These are phyloP conservation scores for Taiwanofungus camphoratus DNA, from an alignment of 1,284 basidiomycete species.

Conservation along the genomic window DNA sequence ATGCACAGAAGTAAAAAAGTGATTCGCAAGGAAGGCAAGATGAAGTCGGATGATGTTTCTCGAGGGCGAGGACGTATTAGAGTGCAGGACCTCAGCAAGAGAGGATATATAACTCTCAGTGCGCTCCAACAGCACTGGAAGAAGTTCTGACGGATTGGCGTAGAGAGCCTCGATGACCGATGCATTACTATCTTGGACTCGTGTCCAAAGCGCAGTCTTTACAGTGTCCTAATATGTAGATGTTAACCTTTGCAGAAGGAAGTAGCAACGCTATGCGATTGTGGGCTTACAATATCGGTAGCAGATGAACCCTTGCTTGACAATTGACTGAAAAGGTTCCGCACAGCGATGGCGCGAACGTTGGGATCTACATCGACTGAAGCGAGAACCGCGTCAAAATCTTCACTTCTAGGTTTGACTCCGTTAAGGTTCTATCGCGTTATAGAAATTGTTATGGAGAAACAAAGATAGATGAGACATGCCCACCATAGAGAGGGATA, in stretches of 20 bases:
- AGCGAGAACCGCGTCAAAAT: conserved; percentile 43
- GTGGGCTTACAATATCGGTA: conserved; percentile 35
- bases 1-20: conserved; percentile 33
- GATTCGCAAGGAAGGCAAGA: conserved; percentile 52
- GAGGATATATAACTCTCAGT: conserved; percentile 41
- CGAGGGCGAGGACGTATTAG: conserved; percentile 38
- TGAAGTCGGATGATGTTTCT: conserved; percentile 53
- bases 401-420: conserved; percentile 7
- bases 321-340: conserved; percentile 39
- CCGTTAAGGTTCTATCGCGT: neutral
- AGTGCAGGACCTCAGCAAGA: conserved; percentile 39
- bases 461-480: neutral
- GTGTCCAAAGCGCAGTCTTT: conserved; percentile 49
- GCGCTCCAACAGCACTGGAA: conserved; percentile 38
- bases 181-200: conserved; percentile 59
- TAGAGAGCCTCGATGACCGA: conserved; percentile 68
- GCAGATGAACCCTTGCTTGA: conserved; percentile 24
- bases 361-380: conserved; percentile 47
- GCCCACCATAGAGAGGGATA: conserved; percentile 49
- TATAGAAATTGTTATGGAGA: neutral
- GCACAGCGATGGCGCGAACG: conserved; percentile 47
- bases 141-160: conserved; percentile 37
- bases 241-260: neutral
- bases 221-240: conserved; percentile 37
- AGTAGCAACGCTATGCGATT: conserved; percentile 1